phyloP scores from a whole-genome alignment of 768 basidiomycete species.

The Russula virescens region DNA sequence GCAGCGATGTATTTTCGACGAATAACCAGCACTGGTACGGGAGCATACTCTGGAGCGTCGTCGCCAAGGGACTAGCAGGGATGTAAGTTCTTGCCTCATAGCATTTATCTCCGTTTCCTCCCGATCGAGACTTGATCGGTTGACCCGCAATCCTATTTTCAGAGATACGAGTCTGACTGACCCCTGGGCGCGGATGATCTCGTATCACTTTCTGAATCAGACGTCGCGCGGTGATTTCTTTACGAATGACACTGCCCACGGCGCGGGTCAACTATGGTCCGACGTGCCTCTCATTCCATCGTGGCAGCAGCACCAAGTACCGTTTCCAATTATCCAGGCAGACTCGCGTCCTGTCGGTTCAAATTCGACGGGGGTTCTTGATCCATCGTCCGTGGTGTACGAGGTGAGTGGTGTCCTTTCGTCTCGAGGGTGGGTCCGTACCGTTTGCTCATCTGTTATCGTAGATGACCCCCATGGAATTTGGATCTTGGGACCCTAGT shows the following conservation, averaged over 20 bases:
- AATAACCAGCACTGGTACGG: constrained; percentile 50
- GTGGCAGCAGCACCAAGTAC: constrained; percentile 45
- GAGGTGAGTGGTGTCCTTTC: constrained; percentile 40
- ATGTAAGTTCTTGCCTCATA: constrained; percentile 41
- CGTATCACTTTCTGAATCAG: constrained; percentile 69
- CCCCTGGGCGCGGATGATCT: constrained; percentile 57
- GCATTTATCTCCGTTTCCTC: not conserved
- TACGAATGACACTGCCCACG: constrained; percentile 52
- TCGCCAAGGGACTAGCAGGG: constrained; percentile 48
- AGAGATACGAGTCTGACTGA: constrained; percentile 65
- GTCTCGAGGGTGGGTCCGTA: not conserved
- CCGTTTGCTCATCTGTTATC: not conserved
- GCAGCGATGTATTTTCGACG: constrained; percentile 40
- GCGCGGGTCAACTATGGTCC: constrained; percentile 71
- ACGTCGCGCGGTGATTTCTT: constrained; percentile 56
- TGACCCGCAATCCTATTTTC: not conserved
- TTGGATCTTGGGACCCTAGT: constrained; percentile 68
- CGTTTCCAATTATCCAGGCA: constrained; percentile 62
- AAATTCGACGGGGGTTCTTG: constrained; percentile 37
- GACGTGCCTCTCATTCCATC: constrained; percentile 45
- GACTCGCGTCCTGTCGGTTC: constrained; percentile 47
- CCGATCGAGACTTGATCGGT: not conserved
- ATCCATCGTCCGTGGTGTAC: constrained; percentile 47
- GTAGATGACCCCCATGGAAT: constrained; percentile 57
- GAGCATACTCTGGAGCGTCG: constrained; percentile 48